These are phyloP conservation scores for Oryza punctata DNA, from an alignment of 176 grass and related monocot genomes.

Conservation along the genomic window DNA sequence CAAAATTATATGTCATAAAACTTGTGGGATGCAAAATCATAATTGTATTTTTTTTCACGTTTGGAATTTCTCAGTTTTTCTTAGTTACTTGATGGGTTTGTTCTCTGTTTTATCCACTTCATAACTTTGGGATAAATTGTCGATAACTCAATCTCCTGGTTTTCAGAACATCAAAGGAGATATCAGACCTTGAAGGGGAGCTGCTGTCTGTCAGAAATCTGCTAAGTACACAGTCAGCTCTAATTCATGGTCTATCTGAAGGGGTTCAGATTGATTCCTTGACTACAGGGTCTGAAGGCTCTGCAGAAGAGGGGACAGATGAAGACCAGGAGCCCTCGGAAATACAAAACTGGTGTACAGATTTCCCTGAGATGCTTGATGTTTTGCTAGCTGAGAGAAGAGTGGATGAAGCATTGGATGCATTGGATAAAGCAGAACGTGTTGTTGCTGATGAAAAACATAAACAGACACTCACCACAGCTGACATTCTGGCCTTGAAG, in stretches of 20 bases:
- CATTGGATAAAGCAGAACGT: conserved; percentile 77
- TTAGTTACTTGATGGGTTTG: background rate
- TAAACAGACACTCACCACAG: conserved; percentile 42
- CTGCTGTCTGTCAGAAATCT: conserved; percentile 79
- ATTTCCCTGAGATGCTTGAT: conserved; percentile 83
- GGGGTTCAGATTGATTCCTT: conserved; percentile 78
- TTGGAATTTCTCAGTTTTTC: background rate
- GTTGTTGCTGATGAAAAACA: conserved; percentile 61
- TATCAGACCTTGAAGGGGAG: conserved; percentile 93
- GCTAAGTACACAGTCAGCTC: conserved; percentile 65
- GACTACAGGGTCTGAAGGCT: conserved; percentile 47
- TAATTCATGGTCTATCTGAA: conserved; percentile 81
- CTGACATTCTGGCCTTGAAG: conserved; percentile 59
- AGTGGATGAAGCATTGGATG: conserved; percentile 87
- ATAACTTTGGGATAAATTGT: conserved; percentile 24
- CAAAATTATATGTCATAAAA: conserved; percentile 14
- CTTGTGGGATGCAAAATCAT: background rate
- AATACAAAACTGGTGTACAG: conserved; percentile 66
- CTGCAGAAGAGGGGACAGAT: conserved; percentile 42
- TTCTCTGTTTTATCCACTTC: background rate
- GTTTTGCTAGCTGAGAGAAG: conserved; percentile 84
- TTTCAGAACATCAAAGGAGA: conserved; percentile 93
- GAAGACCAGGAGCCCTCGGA: conserved; percentile 79
- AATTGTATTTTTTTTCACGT: background rate
- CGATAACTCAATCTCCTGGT: conserved; percentile 31